Percentiles rank a stretch among this genome's conserved stretches.
Evolutionary conservation across 225 moss, liverwort and hornwort genomes (phyloP).

Genomic region (Rhytidiadelphus loreus): DNA sequence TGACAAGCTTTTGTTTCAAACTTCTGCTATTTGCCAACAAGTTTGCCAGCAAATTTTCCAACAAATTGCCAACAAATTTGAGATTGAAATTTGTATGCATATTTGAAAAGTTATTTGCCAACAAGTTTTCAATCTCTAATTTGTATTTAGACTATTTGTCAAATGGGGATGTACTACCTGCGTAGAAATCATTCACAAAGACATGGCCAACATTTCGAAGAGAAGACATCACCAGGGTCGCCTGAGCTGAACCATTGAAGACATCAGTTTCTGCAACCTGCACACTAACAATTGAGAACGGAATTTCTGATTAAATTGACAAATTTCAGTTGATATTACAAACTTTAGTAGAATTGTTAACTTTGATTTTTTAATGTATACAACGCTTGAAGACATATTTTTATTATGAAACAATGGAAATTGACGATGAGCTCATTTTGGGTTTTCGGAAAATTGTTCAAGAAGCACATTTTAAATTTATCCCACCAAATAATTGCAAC

Average conservation of each 20-base stretch:
- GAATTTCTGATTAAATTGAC: neutral
- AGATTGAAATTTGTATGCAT: no score
- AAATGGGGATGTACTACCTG: neutral
- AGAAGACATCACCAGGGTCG: constrained; percentile 7
- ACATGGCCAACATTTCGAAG: constrained; percentile 31
- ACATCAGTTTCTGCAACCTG: constrained; percentile 21
- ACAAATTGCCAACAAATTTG: no score
- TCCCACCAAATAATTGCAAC: no score
- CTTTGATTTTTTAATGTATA: neutral
- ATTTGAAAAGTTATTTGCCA: neutral
- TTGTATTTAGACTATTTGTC: neutral
- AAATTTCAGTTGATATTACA: neutral
- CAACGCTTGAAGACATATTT: neutral
- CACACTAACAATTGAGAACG: neutral
- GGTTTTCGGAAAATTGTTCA: no score
- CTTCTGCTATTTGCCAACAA: neutral
- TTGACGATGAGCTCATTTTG: neutral
- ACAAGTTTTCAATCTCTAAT: neutral
- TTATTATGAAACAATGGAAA: neutral
- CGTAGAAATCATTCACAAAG: constrained; percentile 20
- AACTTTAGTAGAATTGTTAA: neutral
- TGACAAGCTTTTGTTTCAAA: neutral
- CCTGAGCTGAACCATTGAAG: neutral
- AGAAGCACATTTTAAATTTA: no score
- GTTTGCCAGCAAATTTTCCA: no score